A percentile compares a stretch with the other conserved stretches of the same genome.
Evolutionary conservation across 495 filamentous ascomycete genomes (phyloP).

Genomic region (Lophiotrema nucula): DNA sequence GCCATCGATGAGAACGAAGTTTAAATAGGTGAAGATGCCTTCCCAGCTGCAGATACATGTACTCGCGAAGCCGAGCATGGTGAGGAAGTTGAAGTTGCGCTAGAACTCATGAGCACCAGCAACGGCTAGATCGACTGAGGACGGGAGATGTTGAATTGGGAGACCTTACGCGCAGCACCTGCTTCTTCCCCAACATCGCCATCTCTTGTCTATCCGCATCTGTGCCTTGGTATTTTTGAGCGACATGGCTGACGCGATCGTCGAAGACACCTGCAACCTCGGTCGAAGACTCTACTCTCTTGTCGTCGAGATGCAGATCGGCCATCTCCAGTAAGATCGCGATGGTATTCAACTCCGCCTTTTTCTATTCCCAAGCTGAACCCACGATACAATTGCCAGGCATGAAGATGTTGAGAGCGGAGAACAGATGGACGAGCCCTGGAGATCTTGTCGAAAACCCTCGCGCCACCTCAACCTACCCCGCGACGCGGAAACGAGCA

Average conservation of each 20-base stretch:
- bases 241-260: neutral
- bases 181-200: slow-evolving; percentile 27
- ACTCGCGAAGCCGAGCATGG: slow-evolving; percentile 3
- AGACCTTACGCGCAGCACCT: slow-evolving; percentile 10
- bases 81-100: slow-evolving; percentile 11
- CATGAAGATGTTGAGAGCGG: too few relatives aligned
- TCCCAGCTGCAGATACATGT: slow-evolving; percentile 2
- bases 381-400: too few relatives aligned
- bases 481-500: too few relatives aligned
- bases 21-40: neutral
- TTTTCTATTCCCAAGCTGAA: too few relatives aligned
- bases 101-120: too few relatives aligned
- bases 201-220: slow-evolving; percentile 21
- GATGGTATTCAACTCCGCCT: too few relatives aligned
- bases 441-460: too few relatives aligned
- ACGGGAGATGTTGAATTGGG: too few relatives aligned
- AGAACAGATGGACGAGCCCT: too few relatives aligned
- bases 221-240: neutral
- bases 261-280: neutral
- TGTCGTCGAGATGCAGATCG: neutral
- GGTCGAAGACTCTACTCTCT: neutral
- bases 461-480: too few relatives aligned
- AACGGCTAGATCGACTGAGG: too few relatives aligned
- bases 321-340: too few relatives aligned
- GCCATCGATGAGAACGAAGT: slow-evolving; percentile 31